Conservation (phyloP, 2,329 filamentous ascomycete genomes). For the Monosporascus sp. region DNA sequence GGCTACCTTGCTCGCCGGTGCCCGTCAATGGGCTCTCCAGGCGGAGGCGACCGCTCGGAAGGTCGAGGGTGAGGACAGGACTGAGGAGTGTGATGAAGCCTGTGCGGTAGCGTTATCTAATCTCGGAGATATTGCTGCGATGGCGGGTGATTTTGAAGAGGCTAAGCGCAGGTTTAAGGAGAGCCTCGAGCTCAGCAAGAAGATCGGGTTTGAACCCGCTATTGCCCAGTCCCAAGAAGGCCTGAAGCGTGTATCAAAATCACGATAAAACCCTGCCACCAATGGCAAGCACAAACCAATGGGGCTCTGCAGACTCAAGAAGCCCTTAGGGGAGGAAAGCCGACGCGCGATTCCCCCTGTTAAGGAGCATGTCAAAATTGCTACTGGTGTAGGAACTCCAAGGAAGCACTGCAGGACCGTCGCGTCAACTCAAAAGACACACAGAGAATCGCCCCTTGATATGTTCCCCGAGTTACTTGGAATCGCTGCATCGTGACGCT, state of each 20-base stretch:
- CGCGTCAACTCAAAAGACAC: no score
- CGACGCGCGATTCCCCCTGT: no score
- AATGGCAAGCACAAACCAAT: background rate
- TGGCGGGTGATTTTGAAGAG: slow-evolving; percentile 60
- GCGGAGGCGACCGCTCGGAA: slow-evolving; percentile 62
- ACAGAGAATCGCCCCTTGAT: no score
- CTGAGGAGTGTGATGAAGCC: slow-evolving; percentile 74
- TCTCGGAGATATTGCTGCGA: slow-evolving; percentile 75
- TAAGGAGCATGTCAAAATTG: no score
- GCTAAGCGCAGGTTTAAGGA: slow-evolving; percentile 66
- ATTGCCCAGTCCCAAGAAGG: slow-evolving; percentile 48
- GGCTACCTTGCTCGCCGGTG: slow-evolving; percentile 61
- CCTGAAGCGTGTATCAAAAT: slow-evolving; percentile 29
- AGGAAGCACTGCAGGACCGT: no score
- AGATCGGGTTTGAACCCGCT: slow-evolving; percentile 47
- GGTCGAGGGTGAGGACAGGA: slow-evolving; percentile 61
- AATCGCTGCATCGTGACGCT: no score
- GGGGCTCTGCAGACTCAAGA: background rate
- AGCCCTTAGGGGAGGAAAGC: background rate
- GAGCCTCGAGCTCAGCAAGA: slow-evolving; percentile 56
- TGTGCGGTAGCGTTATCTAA: slow-evolving; percentile 84
- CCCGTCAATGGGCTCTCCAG: slow-evolving; percentile 73
- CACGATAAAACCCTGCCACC: slow-evolving; percentile 1
- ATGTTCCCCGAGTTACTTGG: no score
- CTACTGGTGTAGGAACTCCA: no score